Percentiles rank a stretch among this genome's conserved stretches.
Evolutionary conservation across 129 eudicot species (phyloP).

Genomic region (Deinandra increscens): DNA sequence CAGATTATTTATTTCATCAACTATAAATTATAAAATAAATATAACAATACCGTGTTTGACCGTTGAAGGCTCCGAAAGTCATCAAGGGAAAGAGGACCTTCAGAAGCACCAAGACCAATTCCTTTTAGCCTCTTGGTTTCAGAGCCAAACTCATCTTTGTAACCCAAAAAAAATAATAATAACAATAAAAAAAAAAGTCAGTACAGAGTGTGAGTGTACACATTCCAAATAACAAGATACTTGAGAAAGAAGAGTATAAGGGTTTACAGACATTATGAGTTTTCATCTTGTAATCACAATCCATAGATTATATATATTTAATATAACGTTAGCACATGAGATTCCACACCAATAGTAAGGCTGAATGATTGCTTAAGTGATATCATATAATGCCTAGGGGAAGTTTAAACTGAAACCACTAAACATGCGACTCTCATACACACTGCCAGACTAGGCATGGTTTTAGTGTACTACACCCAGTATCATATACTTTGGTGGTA

Average conservation of each 20-base stretch:
- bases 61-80: conserved; percentile 92
- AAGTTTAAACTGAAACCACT: conserved; percentile 15
- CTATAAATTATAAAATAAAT: conserved; percentile 6
- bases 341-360: background rate
- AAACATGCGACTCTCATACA: conserved; percentile 11
- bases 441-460: background rate
- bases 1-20: conserved; percentile 17
- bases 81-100: conserved; percentile 96
- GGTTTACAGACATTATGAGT: background rate
- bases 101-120: conserved; percentile 87
- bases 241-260: background rate
- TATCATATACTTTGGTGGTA: background rate
- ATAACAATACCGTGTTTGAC: conserved; percentile 77
- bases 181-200: no score
- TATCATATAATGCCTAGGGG: background rate
- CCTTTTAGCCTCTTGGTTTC: conserved; percentile 80
- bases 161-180: no score
- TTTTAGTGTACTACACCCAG: background rate
- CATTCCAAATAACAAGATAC: background rate
- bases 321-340: background rate
- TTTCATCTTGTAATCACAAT: conserved; percentile 9
- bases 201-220: conserved; percentile 5
- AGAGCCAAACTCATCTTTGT: conserved; percentile 53
- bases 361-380: background rate
- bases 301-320: background rate